Conservation (phyloP, 2,329 filamentous ascomycete genomes). For the Ilyonectria sp. region DNA sequence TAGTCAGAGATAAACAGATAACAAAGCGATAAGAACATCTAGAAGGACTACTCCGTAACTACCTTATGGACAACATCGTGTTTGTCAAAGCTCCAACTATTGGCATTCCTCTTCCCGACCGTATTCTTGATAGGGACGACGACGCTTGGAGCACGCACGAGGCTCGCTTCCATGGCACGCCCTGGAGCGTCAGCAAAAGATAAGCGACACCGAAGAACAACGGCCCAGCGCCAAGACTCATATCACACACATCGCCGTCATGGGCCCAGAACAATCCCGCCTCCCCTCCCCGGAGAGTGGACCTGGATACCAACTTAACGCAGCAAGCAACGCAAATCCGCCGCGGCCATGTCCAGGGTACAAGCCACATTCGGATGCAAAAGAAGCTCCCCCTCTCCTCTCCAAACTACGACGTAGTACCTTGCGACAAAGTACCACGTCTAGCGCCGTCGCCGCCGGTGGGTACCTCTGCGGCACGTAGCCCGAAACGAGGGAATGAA, state of each 20-base stretch:
- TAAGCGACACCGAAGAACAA: conserved; percentile 6
- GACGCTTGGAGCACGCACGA: not conserved
- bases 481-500: conserved; percentile 37
- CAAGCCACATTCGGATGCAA: not conserved
- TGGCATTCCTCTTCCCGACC: not conserved
- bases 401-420: conserved; percentile 35
- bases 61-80: not conserved
- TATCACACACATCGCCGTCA: conserved; percentile 6
- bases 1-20: not conserved
- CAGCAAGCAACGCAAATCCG: not conserved
- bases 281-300: not conserved
- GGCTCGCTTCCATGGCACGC: not conserved
- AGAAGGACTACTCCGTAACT: not conserved
- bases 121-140: not conserved
- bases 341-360: not conserved
- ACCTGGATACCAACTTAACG: not conserved
- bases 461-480: conserved; percentile 38
- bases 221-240: conserved; percentile 2
- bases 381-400: not conserved
- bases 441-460: conserved; percentile 27
- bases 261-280: conserved; percentile 11
- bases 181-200: conserved; percentile 20
- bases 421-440: conserved; percentile 35
- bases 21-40: not conserved
- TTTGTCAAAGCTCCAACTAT: not conserved